Conservation (phyloP, 2,329 filamentous ascomycete genomes). For the Trichoderma polysporum region DNA sequence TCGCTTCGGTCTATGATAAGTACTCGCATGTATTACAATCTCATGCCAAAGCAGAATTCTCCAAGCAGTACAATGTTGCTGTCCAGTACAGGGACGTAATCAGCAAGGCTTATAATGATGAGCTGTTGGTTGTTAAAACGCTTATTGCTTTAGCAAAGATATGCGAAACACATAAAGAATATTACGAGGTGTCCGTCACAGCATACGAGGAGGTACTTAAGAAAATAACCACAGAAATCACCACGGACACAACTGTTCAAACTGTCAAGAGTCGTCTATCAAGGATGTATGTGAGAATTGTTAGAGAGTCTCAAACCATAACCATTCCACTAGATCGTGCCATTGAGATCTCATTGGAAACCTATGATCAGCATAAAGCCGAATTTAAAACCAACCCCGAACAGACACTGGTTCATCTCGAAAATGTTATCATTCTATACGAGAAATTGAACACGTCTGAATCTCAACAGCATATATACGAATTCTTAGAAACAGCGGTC, state of each 20-base stretch:
- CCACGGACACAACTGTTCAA: slow-evolving; percentile 36
- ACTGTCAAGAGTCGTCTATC: slow-evolving; percentile 52
- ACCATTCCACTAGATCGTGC: background rate
- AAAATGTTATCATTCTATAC: background rate
- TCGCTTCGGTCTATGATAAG: slow-evolving; percentile 43
- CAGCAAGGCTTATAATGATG: slow-evolving; percentile 37
- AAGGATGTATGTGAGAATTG: slow-evolving; percentile 43
- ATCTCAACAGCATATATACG: background rate
- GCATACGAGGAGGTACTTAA: slow-evolving; percentile 43
- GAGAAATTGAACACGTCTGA: background rate
- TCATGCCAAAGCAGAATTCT: slow-evolving; percentile 43
- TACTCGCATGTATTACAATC: slow-evolving; percentile 49
- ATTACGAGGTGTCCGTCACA: slow-evolving; percentile 44
- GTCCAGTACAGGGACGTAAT: slow-evolving; percentile 49
- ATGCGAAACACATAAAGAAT: slow-evolving; percentile 44
- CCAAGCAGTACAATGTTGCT: slow-evolving; percentile 43
- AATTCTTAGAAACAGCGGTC: background rate
- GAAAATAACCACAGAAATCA: background rate
- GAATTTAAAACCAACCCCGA: background rate
- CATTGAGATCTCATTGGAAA: background rate
- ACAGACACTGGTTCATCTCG: background rate
- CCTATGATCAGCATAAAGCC: background rate
- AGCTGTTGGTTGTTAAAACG: slow-evolving; percentile 32
- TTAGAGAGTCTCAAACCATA: slow-evolving; percentile 40
- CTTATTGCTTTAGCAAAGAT: slow-evolving; percentile 43